Evolutionary conservation across 768 basidiomycete species (phyloP).

Genomic region (Lactarius hatsudake): DNA sequence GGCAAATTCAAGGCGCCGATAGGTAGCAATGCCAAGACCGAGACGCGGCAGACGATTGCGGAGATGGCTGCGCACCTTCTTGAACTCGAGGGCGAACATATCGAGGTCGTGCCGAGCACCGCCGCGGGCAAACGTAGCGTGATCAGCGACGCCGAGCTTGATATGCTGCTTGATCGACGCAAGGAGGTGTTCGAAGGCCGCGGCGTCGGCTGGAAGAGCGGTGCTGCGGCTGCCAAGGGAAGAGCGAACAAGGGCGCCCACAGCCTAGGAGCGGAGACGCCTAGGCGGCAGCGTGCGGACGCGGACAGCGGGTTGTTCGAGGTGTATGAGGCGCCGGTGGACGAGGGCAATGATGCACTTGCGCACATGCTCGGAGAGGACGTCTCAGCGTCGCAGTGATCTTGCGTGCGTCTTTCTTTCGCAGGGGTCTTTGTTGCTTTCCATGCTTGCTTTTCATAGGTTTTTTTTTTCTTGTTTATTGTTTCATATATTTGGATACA

Average conservation of each 20-base stretch:
- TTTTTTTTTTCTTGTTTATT: no score
- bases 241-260: conserved; percentile 5
- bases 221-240: conserved; percentile 33
- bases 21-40: conserved; percentile 41
- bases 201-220: conserved; percentile 70
- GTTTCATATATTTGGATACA: not conserved
- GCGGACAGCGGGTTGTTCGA: conserved; percentile 55
- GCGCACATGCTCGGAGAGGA: conserved; percentile 64
- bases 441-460: not conserved
- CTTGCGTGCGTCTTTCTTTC: not conserved
- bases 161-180: conserved; percentile 75
- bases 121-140: conserved; percentile 67
- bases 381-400: not conserved
- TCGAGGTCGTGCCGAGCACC: conserved; percentile 78
- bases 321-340: conserved; percentile 66
- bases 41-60: conserved; percentile 58
- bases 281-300: not conserved
- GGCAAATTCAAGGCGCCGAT: conserved; percentile 84
- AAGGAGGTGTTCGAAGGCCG: conserved; percentile 70
- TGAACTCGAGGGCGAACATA: conserved; percentile 82
- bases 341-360: conserved; percentile 64
- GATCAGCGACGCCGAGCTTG: conserved; percentile 78
- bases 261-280: not conserved
- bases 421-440: not conserved
- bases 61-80: conserved; percentile 83